Conservation (phyloP, 106 monocot species). For the Vanilla planifolia region DNA sequence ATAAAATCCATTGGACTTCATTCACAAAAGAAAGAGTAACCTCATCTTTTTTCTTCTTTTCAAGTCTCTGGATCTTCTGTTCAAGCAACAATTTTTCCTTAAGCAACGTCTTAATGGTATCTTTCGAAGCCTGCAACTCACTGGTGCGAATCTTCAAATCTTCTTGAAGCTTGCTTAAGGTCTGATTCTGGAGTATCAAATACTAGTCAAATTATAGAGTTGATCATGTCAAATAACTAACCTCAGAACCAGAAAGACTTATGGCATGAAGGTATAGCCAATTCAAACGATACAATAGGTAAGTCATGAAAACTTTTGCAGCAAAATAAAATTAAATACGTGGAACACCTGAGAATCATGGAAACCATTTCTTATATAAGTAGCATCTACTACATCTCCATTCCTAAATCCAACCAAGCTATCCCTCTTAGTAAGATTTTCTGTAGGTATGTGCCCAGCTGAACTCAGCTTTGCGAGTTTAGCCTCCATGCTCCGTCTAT, state of each 20-base stretch:
- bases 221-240: not conserved
- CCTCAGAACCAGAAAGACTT: not conserved
- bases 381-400: constrained; percentile 15
- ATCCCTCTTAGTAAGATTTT: constrained; percentile 19
- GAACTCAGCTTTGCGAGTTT: constrained; percentile 27
- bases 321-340: no score
- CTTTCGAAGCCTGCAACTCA: constrained; percentile 63
- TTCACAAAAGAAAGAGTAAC: constrained; percentile 11
- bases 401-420: constrained; percentile 8
- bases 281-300: no score
- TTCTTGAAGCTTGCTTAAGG: constrained; percentile 47
- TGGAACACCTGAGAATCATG: constrained; percentile 30
- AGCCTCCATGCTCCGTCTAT: constrained; percentile 53
- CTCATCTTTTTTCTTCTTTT: constrained; percentile 80
- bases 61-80: constrained; percentile 66
- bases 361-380: constrained; percentile 10
- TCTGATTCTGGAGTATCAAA: constrained; percentile 22
- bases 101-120: constrained; percentile 38
- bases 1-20: not conserved
- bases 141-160: constrained; percentile 40
- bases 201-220: not conserved
- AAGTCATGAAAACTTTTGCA: no score
- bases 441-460: constrained; percentile 15
- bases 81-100: constrained; percentile 76
- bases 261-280: not conserved